Percentiles rank a stretch among this genome's conserved stretches.
Conservation (phyloP, 108 stramenopile genomes). For the Skeletonema marinoi region DNA sequence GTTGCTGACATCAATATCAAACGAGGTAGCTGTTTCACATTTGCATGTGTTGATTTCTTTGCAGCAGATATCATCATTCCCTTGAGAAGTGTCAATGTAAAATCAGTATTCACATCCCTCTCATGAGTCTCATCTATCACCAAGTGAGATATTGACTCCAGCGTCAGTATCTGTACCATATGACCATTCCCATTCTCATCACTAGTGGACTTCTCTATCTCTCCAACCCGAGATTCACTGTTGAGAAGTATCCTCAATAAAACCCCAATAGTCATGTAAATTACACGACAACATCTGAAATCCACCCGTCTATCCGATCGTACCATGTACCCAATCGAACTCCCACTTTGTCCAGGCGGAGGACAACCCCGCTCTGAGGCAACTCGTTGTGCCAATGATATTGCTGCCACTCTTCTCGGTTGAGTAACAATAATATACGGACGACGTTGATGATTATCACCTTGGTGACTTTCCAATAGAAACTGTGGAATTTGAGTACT, state of each 20-base stretch:
- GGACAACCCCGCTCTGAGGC: constrained; percentile 70
- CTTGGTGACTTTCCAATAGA: constrained; percentile 46
- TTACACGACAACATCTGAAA: constrained; percentile 48
- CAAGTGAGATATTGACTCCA: constrained; percentile 66
- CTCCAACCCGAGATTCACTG: constrained; percentile 18
- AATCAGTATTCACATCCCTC: constrained; percentile 74
- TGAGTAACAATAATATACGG: constrained; percentile 85
- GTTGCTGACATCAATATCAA: constrained; percentile 77
- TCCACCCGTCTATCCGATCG: constrained; percentile 54
- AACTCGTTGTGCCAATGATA: constrained; percentile 90
- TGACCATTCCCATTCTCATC: constrained; percentile 1
- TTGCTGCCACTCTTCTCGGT: constrained; percentile 90
- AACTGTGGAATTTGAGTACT: constrained; percentile 89
- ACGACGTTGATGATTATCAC: constrained; percentile 20
- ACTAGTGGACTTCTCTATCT: background rate
- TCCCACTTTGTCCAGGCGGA: constrained; percentile 45
- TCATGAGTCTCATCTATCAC: constrained; percentile 86
- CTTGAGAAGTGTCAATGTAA: constrained; percentile 63
- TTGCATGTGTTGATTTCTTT: background rate
- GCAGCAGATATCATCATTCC: constrained; percentile 32
- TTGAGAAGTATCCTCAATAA: constrained; percentile 72
- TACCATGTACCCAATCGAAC: constrained; percentile 78
- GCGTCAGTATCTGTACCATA: constrained; percentile 18
- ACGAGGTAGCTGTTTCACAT: constrained; percentile 16
- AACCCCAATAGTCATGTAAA: constrained; percentile 87